Base-by-base conservation (phyloP, 371 early-diverging fungal genomes). In the Dinochytrium kinnereticum region DNA sequence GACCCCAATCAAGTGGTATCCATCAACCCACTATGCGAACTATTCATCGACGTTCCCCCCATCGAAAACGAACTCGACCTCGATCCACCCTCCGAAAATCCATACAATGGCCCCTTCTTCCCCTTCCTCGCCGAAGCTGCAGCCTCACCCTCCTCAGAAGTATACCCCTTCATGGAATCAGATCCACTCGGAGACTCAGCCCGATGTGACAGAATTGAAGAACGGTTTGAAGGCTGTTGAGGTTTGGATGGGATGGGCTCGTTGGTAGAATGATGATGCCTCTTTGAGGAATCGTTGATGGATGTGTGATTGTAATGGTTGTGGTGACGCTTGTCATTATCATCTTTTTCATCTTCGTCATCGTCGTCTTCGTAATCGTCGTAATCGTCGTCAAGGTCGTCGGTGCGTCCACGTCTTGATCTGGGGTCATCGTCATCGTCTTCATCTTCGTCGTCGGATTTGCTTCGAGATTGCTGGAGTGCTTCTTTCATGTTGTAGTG, bases 401-500 rank as follows among this genome's bases (percentile, higher is more conserved):
- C 57, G 40, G 57, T 28, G 10, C 49, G 7, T 44, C 70, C 65
- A 53, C 34, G 24, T 72, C 53, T 30, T 64, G 24, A n/a, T 64
- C 72, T 7, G 33, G 39, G 64, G 31, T 51, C 64, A 51, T 64
- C 71, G 24, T 64, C 69, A 21, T 76, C 83, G 15, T 81, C 80
- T 17, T 78, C 83, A 1, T 83, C 85, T 24, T 82, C 86, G 7
- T 86, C 88, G 0, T 84, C 81, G 7, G 83, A 85, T 31, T 86
- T 86, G 17, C 83, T 81, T 2, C 78, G 61, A 28, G 83, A 86
- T 19, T 88, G 87, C 36, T 78, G 76, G 28, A 93, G 76, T 1
- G 88, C 91, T 2, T 88, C 86, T 64, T 87, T 87, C 93, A 94
- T 94, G 76, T 94, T 91, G 83, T 95, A 95, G 79, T 95, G 95